Percentiles rank a stretch among this genome's conserved stretches.
Conservation (phyloP, 2,329 filamentous ascomycete species). For the Trichoderma endophyticum region DNA sequence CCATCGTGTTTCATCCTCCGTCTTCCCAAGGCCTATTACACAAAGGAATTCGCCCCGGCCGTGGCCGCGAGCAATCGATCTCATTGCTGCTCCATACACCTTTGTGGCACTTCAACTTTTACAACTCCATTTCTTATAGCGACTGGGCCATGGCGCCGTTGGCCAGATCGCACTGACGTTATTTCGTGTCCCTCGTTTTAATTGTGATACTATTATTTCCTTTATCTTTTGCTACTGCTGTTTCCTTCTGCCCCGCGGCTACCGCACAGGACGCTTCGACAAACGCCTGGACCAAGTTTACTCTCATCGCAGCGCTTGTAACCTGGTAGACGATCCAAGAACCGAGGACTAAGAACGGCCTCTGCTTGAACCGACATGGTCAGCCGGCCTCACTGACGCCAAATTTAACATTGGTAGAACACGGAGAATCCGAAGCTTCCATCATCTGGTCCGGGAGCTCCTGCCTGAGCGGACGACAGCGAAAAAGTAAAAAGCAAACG, state of each 20-base stretch:
- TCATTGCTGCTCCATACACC: conserved; percentile 12
- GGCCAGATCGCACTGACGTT: conserved; percentile 11
- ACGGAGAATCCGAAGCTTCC: background rate
- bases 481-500: background rate
- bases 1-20: conserved; percentile 23
- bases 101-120: conserved; percentile 5
- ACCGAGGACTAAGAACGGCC: conserved; percentile 11
- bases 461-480: background rate
- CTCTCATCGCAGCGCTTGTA: conserved; percentile 5
- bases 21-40: conserved; percentile 22
- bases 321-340: background rate
- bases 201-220: conserved; percentile 3
- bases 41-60: conserved; percentile 13
- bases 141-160: conserved; percentile 9
- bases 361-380: conserved; percentile 4
- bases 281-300: conserved; percentile 8
- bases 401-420: background rate
- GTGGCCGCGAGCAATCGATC: conserved; percentile 15
- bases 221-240: conserved; percentile 15
- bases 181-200: conserved; percentile 13
- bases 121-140: conserved; percentile 5
- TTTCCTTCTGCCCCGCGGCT: conserved; percentile 1
- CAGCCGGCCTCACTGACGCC: background rate
- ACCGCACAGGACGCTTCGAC: background rate
- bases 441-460: conserved; percentile 4